Evolutionary conservation across 768 basidiomycete species (phyloP), one percentile per base, ranked within the genome.

Genomic region (Mrakia blollopis): DNA sequence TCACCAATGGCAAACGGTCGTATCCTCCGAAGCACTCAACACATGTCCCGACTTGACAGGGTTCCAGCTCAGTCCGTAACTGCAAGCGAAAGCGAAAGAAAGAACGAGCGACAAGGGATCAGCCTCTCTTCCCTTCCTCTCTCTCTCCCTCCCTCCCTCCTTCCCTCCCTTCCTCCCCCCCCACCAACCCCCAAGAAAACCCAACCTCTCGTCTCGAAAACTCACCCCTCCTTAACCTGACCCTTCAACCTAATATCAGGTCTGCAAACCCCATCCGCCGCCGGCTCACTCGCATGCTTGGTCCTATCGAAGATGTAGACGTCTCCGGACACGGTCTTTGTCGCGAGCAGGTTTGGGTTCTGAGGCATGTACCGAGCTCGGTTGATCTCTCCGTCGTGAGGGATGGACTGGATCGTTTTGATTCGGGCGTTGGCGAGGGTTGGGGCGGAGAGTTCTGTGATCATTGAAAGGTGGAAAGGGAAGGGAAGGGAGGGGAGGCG

Each of bases 361-460:
- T 98, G 96, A 9, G 97, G 97, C 95, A 98, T 98, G 84, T 98
- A 99, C 72, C 97, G 89, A 78, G 97, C 97, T 62, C 94, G 87
- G 84, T 99, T 99, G 81, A 98, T 93, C 83, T 99, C 97, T 60
- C 94, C 93, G 6, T 88, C 87, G 83, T 99, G 97, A 83, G 94
- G 95, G 85, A 99, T 98, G 80, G 88, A 90, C 83, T 99, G 97
- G 44, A 90, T 92, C 83, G 96, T 89, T 81, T 91, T 91, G 79
- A 98, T 90, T 35, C 93, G 89, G 1, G 95, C 91, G 74, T 71
- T 28, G 74, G 74, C 6, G 61, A 72, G 30, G 73, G 73, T 52
- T 94, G 89, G 35, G 89, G 89, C 84, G 97, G 90, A 5, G 92
- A 92, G n/a, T 84, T 98, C 96, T 86, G 80, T 23, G 6, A 71